Evolutionary conservation across 2,329 filamentous ascomycete genomes (phyloP).

Genomic region (Xylaria sp.): DNA sequence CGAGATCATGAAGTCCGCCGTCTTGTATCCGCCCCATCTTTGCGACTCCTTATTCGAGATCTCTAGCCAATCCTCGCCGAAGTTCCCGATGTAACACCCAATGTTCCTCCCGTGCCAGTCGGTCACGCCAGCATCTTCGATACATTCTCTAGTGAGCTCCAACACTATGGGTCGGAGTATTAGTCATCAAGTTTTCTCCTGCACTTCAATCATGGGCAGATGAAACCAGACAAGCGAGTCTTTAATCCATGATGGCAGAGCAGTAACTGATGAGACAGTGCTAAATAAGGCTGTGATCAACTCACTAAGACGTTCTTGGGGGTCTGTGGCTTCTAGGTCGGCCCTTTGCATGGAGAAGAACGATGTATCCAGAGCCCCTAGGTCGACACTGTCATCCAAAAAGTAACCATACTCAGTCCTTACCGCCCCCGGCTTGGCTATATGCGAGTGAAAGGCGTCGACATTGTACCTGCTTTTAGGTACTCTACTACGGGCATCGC

Average conservation of each 20-base stretch:
- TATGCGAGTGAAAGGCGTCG: background rate
- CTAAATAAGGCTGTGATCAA: too few relatives aligned
- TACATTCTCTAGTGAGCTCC: conserved; percentile 47
- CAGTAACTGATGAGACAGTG: too few relatives aligned
- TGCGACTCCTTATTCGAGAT: conserved; percentile 42
- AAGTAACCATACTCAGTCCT: conserved; percentile 35
- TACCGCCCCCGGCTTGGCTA: background rate
- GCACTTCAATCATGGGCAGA: too few relatives aligned
- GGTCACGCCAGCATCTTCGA: conserved; percentile 48
- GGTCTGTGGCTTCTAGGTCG: background rate
- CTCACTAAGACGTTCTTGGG: conserved; percentile 17
- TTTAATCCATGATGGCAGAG: too few relatives aligned
- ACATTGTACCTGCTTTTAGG: background rate
- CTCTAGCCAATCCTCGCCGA: conserved; percentile 49
- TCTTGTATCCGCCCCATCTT: conserved; percentile 38
- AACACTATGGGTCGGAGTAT: conserved; percentile 28
- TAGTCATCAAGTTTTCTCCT: too few relatives aligned
- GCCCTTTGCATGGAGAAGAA: conserved; percentile 8
- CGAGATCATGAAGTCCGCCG: conserved; percentile 44
- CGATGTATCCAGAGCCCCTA: conserved; percentile 1
- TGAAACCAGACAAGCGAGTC: too few relatives aligned
- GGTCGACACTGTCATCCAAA: conserved; percentile 31
- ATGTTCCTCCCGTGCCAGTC: conserved; percentile 48
- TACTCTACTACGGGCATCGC: background rate
- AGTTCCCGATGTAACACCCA: conserved; percentile 51